A percentile compares a stretch with the other conserved stretches of the same genome.
Conservation (phyloP, 2,329 filamentous ascomycete species). For the Monosporascus cannonballus region DNA sequence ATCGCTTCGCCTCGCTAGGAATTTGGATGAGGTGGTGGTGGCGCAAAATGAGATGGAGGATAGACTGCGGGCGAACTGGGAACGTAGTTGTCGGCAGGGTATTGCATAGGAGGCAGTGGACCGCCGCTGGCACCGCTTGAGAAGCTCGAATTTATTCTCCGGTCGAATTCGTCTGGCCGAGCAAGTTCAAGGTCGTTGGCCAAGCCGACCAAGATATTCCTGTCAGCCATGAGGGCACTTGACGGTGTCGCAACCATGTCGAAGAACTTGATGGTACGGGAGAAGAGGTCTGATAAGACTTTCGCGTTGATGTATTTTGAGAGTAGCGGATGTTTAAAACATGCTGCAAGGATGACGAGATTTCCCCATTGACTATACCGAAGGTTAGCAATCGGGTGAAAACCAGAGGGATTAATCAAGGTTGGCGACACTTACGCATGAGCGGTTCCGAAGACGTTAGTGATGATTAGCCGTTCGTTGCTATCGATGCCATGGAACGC, state of each 20-base stretch:
- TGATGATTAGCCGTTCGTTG: slow-evolving; percentile 69
- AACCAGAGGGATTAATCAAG: neutral
- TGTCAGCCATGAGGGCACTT: slow-evolving; percentile 68
- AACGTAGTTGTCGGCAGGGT: slow-evolving; percentile 12
- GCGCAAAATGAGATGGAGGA: slow-evolving; percentile 9
- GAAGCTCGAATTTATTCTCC: slow-evolving; percentile 33
- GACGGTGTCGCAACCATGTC: slow-evolving; percentile 63
- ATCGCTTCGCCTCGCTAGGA: neutral
- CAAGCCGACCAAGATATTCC: slow-evolving; percentile 61
- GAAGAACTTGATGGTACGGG: slow-evolving; percentile 72
- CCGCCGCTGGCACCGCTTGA: slow-evolving; percentile 31
- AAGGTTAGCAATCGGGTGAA: slow-evolving; percentile 13
- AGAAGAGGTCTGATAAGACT: slow-evolving; percentile 55
- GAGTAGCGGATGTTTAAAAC: slow-evolving; percentile 62
- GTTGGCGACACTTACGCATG: slow-evolving; percentile 69
- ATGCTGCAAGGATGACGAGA: slow-evolving; percentile 80
- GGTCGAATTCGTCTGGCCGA: slow-evolving; percentile 19
- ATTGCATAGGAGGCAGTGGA: slow-evolving; percentile 15
- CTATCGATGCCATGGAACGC: slow-evolving; percentile 64
- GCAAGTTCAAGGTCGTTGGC: slow-evolving; percentile 38
- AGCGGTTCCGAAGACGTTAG: slow-evolving; percentile 92
- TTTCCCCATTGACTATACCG: slow-evolving; percentile 85
- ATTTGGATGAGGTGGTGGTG: slow-evolving; percentile 7
- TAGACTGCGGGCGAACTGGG: slow-evolving; percentile 13
- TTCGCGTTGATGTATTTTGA: slow-evolving; percentile 48